These are phyloP conservation scores for Sonneratia alba DNA, from an alignment of 345 rosid species.

Conservation along the genomic window DNA sequence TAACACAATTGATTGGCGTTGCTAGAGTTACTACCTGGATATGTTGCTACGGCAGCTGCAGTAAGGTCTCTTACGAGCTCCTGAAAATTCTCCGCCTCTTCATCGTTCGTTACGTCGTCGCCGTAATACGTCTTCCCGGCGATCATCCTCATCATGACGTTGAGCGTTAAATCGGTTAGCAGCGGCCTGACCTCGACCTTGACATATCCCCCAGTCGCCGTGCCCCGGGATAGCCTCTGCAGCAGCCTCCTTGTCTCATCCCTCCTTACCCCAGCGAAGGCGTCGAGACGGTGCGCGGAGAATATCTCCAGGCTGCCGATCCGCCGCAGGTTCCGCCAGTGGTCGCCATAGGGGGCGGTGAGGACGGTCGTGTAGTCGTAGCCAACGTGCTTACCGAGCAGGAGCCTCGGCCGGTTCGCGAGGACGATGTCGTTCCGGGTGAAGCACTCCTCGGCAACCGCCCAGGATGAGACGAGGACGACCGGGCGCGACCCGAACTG, in stretches of 20 bases:
- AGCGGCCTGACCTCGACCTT: constrained; percentile 19
- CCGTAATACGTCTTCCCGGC: constrained; percentile 1
- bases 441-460: constrained; percentile 20
- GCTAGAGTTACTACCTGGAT: neutral
- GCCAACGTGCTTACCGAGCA: constrained; percentile 2
- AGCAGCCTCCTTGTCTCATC: constrained; percentile 20
- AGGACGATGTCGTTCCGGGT: constrained; percentile 21
- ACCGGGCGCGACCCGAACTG: constrained; percentile 16
- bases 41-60: neutral
- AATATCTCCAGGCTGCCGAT: constrained; percentile 29
- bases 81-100: constrained; percentile 3
- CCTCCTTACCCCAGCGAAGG: constrained; percentile 14
- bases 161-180: constrained; percentile 7
- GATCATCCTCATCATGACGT: neutral
- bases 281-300: constrained; percentile 23
- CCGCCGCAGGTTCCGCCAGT: constrained; percentile 41
- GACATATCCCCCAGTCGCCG: constrained; percentile 11
- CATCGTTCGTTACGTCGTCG: neutral
- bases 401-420: constrained; percentile 17
- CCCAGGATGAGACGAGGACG: constrained; percentile 14
- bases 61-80: neutral
- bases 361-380: constrained; percentile 27
- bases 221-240: neutral
- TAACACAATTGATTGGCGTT: no score
- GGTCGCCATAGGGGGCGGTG: constrained; percentile 27